Evolutionary conservation across 768 basidiomycete genomes (phyloP), one percentile per base, ranked within the genome.

Genomic region (Kwoniella sp.): DNA sequence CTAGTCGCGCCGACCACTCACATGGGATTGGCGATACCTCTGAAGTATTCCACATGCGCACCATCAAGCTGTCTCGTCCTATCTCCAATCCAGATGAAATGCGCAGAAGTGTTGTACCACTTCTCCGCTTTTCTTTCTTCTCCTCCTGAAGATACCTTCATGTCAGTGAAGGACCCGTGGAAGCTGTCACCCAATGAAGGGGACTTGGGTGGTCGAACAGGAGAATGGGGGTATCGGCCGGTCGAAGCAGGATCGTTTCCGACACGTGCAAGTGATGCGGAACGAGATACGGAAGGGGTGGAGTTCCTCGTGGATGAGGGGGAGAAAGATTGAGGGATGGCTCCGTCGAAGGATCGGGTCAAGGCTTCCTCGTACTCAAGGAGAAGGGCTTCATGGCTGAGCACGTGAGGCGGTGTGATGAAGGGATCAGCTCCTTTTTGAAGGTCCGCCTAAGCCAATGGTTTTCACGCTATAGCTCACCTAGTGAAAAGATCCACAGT

Each of bases 61-160:
- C 93, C 93, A 52, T 87, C 86, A 0, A 98, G 83, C 81, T 95
- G 92, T 45, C 95, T 84, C 4, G 95, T 99, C 57, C 95, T 87
- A 81, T 99, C 96, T 0, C 95, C 95, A 59, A 99, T 91, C 95
- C 95, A 99, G 55, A 97, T 81, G 82, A 96, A 95, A 79, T 94
- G 93, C 8, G 92, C 91, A 2, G 92, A 91, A 17, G 91, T 90
- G 77, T 97, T 95, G 82, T 95, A 97, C 78, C 85, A 86, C 38
- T 85, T 87, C 50, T 80, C 83, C 1, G 41, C 7, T 30, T 68
- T 34, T 3, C 54, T 47, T 2, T 50, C 7, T 3, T 48, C 38
- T 11, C 11, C 23, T 22, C 50, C 12, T 12, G 23, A 53, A 41
- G 28, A 45, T 7, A 63, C 8, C 5, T 50, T 23, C 25, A 58